These are phyloP conservation scores for Phycomyces nitens DNA, from an alignment of 192 early-diverging fungal species.

Conservation along the genomic window DNA sequence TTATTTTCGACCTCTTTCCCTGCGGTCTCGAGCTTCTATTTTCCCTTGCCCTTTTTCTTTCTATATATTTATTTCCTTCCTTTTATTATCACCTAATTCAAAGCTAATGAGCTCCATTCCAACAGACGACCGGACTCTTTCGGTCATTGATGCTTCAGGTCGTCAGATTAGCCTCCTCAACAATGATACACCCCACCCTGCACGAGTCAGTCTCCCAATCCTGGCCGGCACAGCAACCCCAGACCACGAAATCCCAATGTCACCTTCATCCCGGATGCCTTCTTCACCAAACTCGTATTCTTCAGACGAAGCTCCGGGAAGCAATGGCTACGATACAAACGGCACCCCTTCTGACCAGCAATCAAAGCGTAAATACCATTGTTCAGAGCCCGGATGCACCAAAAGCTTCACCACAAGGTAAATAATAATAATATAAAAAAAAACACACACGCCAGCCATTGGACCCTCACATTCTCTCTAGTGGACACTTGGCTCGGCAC, in stretches of 20 bases:
- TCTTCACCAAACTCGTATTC: constrained; percentile 12
- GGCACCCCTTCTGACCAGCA: constrained; percentile 3
- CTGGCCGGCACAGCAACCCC: not conserved
- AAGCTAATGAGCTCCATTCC: not conserved
- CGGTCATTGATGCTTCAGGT: constrained; percentile 50
- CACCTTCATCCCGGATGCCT: not conserved
- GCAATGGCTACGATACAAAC: not conserved
- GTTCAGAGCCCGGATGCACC: constrained; percentile 59
- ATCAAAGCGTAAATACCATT: constrained; percentile 70
- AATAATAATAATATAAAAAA: constrained; percentile 5
- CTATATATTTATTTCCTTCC: constrained; percentile 17
- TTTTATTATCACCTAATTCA: constrained; percentile 4
- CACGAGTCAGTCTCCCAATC: not conserved
- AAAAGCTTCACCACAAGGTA: constrained; percentile 81
- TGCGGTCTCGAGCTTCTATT: not conserved
- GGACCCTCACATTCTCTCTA: constrained; percentile 13
- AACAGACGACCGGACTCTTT: constrained; percentile 24
- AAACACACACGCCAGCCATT: not conserved
- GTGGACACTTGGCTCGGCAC: constrained; percentile 80
- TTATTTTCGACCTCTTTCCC: no score
- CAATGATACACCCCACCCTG: constrained; percentile 7
- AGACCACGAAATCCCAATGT: constrained; percentile 3
- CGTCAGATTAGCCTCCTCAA: constrained; percentile 53
- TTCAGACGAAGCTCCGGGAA: constrained; percentile 8
- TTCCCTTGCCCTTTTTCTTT: constrained; percentile 7